Conservation (phyloP, 805 yeast genomes). For the Kuraishia ogatae region DNA sequence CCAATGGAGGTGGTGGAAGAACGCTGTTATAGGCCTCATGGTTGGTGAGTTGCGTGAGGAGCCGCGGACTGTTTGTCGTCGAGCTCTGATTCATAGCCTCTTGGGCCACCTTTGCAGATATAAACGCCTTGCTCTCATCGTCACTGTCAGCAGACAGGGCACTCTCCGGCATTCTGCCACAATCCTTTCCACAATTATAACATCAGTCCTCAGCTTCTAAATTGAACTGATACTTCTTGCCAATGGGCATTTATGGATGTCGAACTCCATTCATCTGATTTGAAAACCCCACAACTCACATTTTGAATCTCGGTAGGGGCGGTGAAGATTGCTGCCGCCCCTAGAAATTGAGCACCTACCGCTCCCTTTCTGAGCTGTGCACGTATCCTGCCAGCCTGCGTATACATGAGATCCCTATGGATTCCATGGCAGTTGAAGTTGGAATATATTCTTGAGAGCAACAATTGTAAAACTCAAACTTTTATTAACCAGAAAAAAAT, state of each 20-base stretch:
- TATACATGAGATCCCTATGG: too few relatives aligned
- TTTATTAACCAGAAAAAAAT: background rate
- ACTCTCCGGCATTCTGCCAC: background rate
- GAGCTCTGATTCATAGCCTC: background rate
- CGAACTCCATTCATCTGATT: too few relatives aligned
- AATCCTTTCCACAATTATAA: too few relatives aligned
- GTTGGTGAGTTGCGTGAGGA: background rate
- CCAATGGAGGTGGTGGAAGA: slow-evolving; percentile 11
- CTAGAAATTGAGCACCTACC: background rate
- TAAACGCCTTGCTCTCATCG: background rate
- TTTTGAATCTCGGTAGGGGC: background rate
- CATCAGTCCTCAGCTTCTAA: too few relatives aligned
- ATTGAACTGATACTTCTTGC: too few relatives aligned
- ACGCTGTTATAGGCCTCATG: background rate
- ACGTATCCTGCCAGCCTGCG: background rate
- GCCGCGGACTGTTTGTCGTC: background rate
- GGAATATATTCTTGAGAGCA: too few relatives aligned
- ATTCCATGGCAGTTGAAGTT: too few relatives aligned
- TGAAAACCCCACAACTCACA: background rate
- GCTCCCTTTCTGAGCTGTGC: background rate
- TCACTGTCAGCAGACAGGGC: background rate
- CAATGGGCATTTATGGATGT: too few relatives aligned
- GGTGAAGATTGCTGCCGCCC: background rate
- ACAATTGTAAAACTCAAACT: background rate
- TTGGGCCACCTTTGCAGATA: background rate